Base-by-base conservation (phyloP, 345 rosid species). In the Stellera chamaejasme region DNA sequence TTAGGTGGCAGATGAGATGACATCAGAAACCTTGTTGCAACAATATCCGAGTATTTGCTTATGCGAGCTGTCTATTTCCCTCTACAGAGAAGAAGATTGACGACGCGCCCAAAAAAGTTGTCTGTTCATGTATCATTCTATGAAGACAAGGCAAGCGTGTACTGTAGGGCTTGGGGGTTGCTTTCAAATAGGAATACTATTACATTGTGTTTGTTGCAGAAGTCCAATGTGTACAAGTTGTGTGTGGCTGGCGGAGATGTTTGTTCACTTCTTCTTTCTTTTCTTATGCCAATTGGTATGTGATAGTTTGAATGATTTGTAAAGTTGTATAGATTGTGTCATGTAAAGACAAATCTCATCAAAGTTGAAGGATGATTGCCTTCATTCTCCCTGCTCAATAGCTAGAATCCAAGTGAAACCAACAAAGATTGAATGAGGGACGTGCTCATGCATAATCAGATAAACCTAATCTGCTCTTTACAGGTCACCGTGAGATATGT, bases 51-150 rank as follows among this genome's bases (percentile, higher is more conserved):
- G 39, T 32, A 32, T 32, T 19, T 32, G 39, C 42, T 48, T 28
- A 54, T 28, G 15, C 36, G 5, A 52, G 25, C 28, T 57, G 56
- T 4, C 43, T 27, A 43, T 63, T 60, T 68, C 43, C 54, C 65
- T 68, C 64, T 62, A 71, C 97, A 84, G 94, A 84, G 74, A 90
- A 87, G 82, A 87, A 87, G 81, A 73, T 84, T 8, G 91, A 87
- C 63, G 77, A 82, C 57, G 49, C 92, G 55, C 87, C 89, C 13
- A 77, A 74, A 78, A 74, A 80, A 61, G 68, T 78, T 51, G 84
- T 85, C 68, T 90, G 96, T 80, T 77, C 94, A 6, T 90, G 97
- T 77, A 71, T 87, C 67, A 78, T 90, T 66, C 62, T 90, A 71
- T 90, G 87, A 87, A 68, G 71, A 23, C 48, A 48, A 68, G 69